Evolutionary conservation across 345 rosid species (phyloP).

Genomic region (Carallia pectinifolia): DNA sequence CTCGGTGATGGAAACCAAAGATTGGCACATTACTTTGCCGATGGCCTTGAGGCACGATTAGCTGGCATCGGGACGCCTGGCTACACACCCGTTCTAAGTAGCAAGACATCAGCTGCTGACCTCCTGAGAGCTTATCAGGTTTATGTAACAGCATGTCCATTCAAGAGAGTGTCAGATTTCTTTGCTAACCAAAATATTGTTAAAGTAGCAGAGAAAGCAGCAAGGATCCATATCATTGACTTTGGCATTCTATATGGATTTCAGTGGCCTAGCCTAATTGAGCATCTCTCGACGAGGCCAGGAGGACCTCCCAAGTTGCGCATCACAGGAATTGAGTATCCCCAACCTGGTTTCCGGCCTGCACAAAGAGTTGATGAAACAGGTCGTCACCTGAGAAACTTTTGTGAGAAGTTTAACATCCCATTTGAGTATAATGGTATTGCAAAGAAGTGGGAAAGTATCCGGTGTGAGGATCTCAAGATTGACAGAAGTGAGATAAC

Average conservation of each 20-base stretch:
- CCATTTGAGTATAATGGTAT: conserved; percentile 54
- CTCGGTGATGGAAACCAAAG: conserved; percentile 50
- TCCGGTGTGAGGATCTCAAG: conserved; percentile 49
- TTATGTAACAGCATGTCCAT: conserved; percentile 51
- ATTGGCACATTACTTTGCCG: conserved; percentile 42
- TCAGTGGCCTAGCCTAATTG: conserved; percentile 63
- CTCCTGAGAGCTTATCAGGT: conserved; percentile 52
- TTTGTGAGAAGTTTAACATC: conserved; percentile 46
- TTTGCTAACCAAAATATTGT: conserved; percentile 47
- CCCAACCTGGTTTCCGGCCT: conserved; percentile 62
- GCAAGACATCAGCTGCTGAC: conserved; percentile 46
- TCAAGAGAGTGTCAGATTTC: conserved; percentile 42
- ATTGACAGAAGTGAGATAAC: conserved; percentile 47
- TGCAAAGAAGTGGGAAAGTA: conserved; percentile 62
- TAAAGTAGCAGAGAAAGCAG: conserved; percentile 43
- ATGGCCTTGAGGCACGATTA: conserved; percentile 47
- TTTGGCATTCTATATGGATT: conserved; percentile 61
- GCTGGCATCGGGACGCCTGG: conserved; percentile 47
- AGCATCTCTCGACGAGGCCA: conserved; percentile 40
- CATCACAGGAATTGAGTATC: conserved; percentile 57
- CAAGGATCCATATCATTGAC: conserved; percentile 52
- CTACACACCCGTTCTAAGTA: conserved; percentile 29
- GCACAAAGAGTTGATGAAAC: conserved; percentile 57
- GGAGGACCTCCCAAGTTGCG: conserved; percentile 53
- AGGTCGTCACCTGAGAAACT: conserved; percentile 41